These are phyloP conservation scores for Endoconidiophora polonica DNA, from an alignment of 2,329 filamentous ascomycete genomes.

Conservation along the genomic window DNA sequence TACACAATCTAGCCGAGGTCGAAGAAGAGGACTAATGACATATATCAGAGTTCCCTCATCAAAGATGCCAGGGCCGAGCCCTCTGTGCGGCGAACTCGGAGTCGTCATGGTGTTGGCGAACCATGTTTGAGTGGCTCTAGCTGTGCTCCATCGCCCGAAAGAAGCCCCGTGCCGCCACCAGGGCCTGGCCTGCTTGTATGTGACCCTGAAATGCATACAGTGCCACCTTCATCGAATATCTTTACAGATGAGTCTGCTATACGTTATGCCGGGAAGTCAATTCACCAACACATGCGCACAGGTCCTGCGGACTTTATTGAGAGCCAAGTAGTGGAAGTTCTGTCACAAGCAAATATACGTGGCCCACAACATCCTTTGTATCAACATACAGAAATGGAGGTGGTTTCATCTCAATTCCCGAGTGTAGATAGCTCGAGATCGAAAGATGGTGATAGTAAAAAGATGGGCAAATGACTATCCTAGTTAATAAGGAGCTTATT, in stretches of 20 bases:
- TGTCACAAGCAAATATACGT: conserved; percentile 8
- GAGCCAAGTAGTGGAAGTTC: conserved; percentile 8
- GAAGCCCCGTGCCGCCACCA: conserved; percentile 4
- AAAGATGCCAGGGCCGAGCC: background rate
- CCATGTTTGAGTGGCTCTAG: conserved; percentile 1
- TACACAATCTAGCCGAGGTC: conserved; percentile 3
- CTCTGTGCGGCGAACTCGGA: conserved; percentile 4
- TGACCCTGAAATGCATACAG: background rate
- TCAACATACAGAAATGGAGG: no score
- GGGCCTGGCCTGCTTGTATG: conserved; percentile 6
- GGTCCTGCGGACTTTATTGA: conserved; percentile 2
- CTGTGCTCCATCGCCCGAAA: conserved; percentile 3
- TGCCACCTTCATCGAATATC: background rate
- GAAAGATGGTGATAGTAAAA: no score
- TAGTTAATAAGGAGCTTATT: no score
- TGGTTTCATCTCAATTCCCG: no score
- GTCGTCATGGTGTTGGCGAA: background rate
- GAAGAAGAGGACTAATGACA: conserved; percentile 11
- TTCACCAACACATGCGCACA: background rate
- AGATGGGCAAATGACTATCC: no score
- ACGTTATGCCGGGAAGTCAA: no score
- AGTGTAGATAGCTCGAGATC: no score
- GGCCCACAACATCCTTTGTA: background rate
- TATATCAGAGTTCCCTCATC: background rate
- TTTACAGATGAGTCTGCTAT: no score